Conservation (phyloP, 768 basidiomycete species). For the Rhodotorula taiwanensis region DNA sequence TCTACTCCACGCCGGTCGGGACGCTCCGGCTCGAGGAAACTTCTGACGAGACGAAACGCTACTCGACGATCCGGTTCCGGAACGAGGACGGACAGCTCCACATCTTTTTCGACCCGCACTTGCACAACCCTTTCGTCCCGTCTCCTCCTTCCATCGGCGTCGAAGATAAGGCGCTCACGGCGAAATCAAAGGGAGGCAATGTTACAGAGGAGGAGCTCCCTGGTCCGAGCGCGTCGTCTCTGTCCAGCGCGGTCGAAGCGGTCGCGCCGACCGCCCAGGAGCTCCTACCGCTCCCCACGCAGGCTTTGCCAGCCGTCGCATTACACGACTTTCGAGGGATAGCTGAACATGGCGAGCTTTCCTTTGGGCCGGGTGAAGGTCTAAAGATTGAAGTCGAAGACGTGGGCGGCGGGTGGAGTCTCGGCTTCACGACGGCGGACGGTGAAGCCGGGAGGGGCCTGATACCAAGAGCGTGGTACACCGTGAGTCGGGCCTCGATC, state of each 20-base stretch:
- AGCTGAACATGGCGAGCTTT: constrained; percentile 23
- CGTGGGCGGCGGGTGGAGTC: constrained; percentile 31
- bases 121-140: constrained; percentile 18
- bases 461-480: constrained; percentile 32
- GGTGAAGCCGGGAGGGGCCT: constrained; percentile 28
- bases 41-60: not conserved
- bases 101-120: constrained; percentile 20
- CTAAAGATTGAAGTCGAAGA: constrained; percentile 28
- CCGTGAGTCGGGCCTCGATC: constrained; percentile 7
- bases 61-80: constrained; percentile 11
- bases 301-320: constrained; percentile 7
- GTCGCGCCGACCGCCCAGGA: no score
- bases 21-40: not conserved
- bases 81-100: not conserved
- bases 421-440: constrained; percentile 8
- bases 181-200: not conserved
- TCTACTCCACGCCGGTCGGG: not conserved
- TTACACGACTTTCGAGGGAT: constrained; percentile 28
- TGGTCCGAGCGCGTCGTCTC: not conserved
- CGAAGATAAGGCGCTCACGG: no score
- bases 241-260: not conserved
- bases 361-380: constrained; percentile 6
- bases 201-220: not conserved
- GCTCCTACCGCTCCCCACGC: constrained; percentile 1
- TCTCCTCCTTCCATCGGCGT: not conserved